A percentile compares a stretch with the other conserved stretches of the same genome.
These are phyloP conservation scores for Domatiomyces globalis DNA, from an alignment of 2,329 filamentous ascomycete species.

Conservation along the genomic window DNA sequence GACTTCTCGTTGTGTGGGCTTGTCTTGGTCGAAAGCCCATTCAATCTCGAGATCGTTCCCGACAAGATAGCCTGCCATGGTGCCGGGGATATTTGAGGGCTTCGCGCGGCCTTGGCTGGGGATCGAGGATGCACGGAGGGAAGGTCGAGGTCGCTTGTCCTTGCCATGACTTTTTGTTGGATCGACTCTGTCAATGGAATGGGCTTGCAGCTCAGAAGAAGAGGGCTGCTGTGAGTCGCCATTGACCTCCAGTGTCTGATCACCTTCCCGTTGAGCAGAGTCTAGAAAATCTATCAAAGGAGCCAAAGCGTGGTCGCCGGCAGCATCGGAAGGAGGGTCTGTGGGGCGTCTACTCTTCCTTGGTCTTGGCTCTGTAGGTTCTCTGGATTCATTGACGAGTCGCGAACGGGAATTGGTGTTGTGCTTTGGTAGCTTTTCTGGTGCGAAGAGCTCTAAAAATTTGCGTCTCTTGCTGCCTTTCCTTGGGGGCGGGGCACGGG, in stretches of 20 bases:
- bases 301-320: conserved; percentile 6
- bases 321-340: background rate
- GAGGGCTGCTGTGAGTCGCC: background rate
- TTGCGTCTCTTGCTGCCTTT: conserved; percentile 10
- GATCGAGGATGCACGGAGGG: background rate
- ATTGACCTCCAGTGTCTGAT: background rate
- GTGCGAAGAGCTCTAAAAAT: conserved; percentile 14
- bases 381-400: background rate
- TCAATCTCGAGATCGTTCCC: conserved; percentile 3
- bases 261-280: conserved; percentile 4
- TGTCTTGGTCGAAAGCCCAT: conserved; percentile 1
- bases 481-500: conserved; percentile 13
- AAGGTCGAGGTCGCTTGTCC: background rate
- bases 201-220: background rate
- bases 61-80: conserved; percentile 7
- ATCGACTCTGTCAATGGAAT: background rate
- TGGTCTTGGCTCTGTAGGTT: conserved; percentile 5
- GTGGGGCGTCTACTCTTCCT: background rate
- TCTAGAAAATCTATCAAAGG: conserved; percentile 16
- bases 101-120: background rate
- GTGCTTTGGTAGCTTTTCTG: conserved; percentile 8
- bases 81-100: conserved; percentile 3
- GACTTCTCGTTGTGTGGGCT: background rate
- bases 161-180: background rate
- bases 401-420: conserved; percentile 3